Base-by-base conservation (phyloP, 805 yeast species). In the Teunomyces lycoperdinae region DNA sequence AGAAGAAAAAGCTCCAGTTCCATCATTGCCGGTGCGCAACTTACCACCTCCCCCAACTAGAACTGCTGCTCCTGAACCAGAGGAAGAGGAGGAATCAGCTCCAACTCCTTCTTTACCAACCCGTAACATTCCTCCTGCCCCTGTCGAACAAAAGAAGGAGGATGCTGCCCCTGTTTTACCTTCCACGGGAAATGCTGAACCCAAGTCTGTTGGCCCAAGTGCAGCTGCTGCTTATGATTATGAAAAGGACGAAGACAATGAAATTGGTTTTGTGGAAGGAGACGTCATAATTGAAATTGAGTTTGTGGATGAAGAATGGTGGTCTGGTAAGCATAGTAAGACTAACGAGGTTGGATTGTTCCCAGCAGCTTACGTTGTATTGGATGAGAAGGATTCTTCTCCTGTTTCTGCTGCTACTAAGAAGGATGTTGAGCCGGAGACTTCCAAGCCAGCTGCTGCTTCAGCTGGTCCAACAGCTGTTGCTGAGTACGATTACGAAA, bases 141-240 rank as follows among this genome's bases (percentile, higher is more conserved):
- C 52, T 30, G 54, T 32, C 9, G 52, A 31, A 55, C 62, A 35
- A 58, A 57, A 48, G 53, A 39, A 43, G 51, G 46, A 26, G n/a
- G 33, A 27, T 1, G 43, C 51, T 36, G 47, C 53, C 13, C 55
- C 60, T 28, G 32, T 49, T 9, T 47, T 55, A 39, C 60, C 60
- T 24, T 17, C 53, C 1, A 51, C 54, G 35, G 46, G 39, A 2
- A 20, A 17, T 17, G 29, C 34, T n/a, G 32, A 44, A 41, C 38
- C 42, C 41, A 34, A 44, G 27, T 13, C 41, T 8, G 43, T 48
- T 13, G 50, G 47, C 9, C 54, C 16, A 52, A 65, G 74, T 30
- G 99, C 97, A 1, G 63, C 80, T 50, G 98, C 94, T 4, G 85
- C 84, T 60, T 94, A 89, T 64, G 94, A 86, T 50, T 86, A 85